A percentile compares a stretch with the other conserved stretches of the same genome.
Evolutionary conservation across 768 basidiomycete genomes (phyloP).

Genomic region (Naematelia aurantialba): DNA sequence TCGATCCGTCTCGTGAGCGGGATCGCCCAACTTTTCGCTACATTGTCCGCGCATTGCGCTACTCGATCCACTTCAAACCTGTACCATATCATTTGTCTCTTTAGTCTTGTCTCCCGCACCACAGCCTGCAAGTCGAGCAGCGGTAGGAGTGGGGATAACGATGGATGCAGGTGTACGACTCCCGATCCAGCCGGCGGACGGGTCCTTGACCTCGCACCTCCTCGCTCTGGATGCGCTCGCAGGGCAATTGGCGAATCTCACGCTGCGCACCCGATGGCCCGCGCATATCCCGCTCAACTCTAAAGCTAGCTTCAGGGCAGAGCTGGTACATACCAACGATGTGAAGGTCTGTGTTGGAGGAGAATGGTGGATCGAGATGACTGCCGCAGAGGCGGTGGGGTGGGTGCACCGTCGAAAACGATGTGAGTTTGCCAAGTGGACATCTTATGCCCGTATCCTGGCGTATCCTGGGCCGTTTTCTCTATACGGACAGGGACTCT

Average conservation of each 20-base stretch:
- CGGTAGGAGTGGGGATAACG: too few species aligned
- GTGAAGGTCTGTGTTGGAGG: slow-evolving; percentile 31
- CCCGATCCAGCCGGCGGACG: slow-evolving; percentile 18
- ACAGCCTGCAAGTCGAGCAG: neutral
- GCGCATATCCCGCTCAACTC: slow-evolving; percentile 24
- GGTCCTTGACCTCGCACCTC: slow-evolving; percentile 20
- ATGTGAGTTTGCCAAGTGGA: slow-evolving; percentile 10
- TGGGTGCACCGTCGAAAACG: slow-evolving; percentile 29
- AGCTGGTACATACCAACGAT: slow-evolving; percentile 22
- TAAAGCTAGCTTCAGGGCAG: slow-evolving; percentile 25
- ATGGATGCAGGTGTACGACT: slow-evolving; percentile 13
- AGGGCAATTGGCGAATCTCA: slow-evolving; percentile 7
- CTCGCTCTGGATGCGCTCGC: slow-evolving; percentile 23
- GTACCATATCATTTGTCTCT: neutral
- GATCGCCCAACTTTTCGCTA: too few species aligned
- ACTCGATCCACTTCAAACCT: too few species aligned
- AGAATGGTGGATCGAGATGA: slow-evolving; percentile 42
- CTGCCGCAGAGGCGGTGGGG: slow-evolving; percentile 23
- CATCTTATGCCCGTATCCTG: neutral
- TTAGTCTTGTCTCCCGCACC: neutral
- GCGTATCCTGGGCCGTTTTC: too few species aligned
- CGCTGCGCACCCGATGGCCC: slow-evolving; percentile 16
- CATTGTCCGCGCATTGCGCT: too few species aligned
- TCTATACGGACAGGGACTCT: too few species aligned
- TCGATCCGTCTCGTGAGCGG: too few species aligned